Evolutionary conservation across 352 stramenopile species (phyloP), one percentile per base, ranked within the genome.

Genomic region (Pythium myriotylum): DNA sequence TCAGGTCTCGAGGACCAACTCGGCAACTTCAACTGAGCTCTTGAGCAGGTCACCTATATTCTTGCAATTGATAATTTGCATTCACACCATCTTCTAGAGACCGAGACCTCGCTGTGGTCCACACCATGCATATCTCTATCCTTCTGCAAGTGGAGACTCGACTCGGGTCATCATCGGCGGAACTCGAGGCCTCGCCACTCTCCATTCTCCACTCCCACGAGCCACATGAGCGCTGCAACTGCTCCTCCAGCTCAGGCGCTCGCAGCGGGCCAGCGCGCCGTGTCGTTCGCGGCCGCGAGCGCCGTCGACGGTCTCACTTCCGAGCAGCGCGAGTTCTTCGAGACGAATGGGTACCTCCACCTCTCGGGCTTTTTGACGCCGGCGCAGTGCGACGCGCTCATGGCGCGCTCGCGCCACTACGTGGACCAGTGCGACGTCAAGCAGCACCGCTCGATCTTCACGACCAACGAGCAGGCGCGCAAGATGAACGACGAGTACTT

Each of bases 401-500:
- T 82, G 43, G 73, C 57, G n/a, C 74, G 69, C 35, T 75, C 83
- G 0, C 50, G 41, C 14, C 63, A 86, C 37, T 83, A 88, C 68
- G 74, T 92, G 33, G 66, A 63, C 3, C 62, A 85, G 42, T 91
- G 83, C 54, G 79, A 91, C 57, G 59, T 88, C 54, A 77, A 69
- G 42, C 59, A 74, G 65, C 77, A 91, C 54, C 77, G 81, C 48
- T 92, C 81, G 14, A 89, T 92, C 67, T 94, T 92, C 70, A 92
- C 81, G 40, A 92, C 85, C 46, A 89, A 89, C 66, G 76, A 94
- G 39, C 84, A 92, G 61, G 80, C 83, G 54, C 83, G 84, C 19
- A 77, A 79, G 54, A 91, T 91, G 68, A 93, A 88, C 54, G 87
- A 96, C 52, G 79, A 94, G 66, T 98, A 98, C 67, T 99, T 99